These are phyloP conservation scores for Saccharomycopsis sp. DNA, from an alignment of 805 yeast genomes.

Conservation along the genomic window DNA sequence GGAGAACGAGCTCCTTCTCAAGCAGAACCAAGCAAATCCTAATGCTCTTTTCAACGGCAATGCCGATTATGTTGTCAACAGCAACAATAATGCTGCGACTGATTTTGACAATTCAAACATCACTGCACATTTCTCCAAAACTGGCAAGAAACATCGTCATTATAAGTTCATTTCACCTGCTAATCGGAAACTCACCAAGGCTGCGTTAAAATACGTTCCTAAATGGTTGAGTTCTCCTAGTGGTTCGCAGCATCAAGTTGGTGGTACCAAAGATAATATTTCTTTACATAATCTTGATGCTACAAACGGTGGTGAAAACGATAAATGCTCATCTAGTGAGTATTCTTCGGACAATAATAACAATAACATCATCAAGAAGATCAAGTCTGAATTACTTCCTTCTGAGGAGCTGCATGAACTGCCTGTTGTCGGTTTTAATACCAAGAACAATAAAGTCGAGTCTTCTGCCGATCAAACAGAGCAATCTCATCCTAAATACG, in stretches of 20 bases:
- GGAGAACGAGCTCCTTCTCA: constrained; percentile 34
- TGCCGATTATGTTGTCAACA: neutral
- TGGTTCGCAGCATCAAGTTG: neutral
- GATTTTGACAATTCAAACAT: neutral
- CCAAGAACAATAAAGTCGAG: constrained; percentile 25
- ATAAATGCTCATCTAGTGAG: neutral
- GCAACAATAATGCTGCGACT: neutral
- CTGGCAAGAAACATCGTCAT: neutral
- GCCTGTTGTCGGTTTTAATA: constrained; percentile 31
- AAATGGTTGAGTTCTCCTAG: constrained; percentile 2
- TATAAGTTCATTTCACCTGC: neutral
- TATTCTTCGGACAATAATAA: neutral
- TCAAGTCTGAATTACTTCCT: neutral
- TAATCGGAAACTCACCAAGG: constrained; percentile 14
- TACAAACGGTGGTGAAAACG: neutral
- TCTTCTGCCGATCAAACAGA: constrained; percentile 2
- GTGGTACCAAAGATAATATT: neutral
- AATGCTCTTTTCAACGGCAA: neutral
- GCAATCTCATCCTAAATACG: neutral
- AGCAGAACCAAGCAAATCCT: neutral
- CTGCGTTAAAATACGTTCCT: constrained; percentile 8
- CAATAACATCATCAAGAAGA: neutral
- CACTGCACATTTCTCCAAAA: neutral
- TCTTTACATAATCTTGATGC: neutral
- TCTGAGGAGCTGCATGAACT: neutral